Conservation (phyloP, 1,284 basidiomycete genomes). For the Malassezia dermatis region DNA sequence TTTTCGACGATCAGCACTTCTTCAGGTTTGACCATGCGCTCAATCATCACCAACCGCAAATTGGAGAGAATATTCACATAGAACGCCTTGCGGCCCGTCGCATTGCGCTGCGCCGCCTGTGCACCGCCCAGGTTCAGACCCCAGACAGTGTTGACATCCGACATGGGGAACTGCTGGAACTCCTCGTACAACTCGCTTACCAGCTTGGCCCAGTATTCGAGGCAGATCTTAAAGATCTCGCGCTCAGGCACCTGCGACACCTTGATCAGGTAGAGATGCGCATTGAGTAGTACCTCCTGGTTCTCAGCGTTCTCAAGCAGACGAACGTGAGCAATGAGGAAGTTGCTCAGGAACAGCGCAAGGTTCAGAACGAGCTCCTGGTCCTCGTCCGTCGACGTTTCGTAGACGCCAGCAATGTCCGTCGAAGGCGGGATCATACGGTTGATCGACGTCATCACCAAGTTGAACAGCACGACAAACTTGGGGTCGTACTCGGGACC, state of each 20-base stretch:
- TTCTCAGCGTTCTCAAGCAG: slow-evolving; percentile 84
- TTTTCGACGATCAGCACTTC: slow-evolving; percentile 93
- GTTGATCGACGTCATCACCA: slow-evolving; percentile 48
- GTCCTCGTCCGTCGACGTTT: slow-evolving; percentile 77
- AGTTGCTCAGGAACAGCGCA: slow-evolving; percentile 91
- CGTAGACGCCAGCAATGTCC: slow-evolving; percentile 75
- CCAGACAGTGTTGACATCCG: slow-evolving; percentile 86
- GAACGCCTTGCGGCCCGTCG: slow-evolving; percentile 72
- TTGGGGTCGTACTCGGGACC: slow-evolving; percentile 98
- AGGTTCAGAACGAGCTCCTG: slow-evolving; percentile 97
- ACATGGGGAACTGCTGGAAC: slow-evolving; percentile 79
- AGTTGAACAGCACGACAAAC: slow-evolving; percentile 92
- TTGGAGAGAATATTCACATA: slow-evolving; percentile 83
- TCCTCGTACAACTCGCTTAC: slow-evolving; percentile 94
- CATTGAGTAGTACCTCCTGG: slow-evolving; percentile 67
- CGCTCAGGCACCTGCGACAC: slow-evolving; percentile 96
- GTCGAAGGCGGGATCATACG: slow-evolving; percentile 58
- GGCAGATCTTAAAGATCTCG: slow-evolving; percentile 97
- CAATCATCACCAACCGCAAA: slow-evolving; percentile 87
- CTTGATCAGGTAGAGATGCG: slow-evolving; percentile 97
- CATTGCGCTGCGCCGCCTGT: slow-evolving; percentile 18
- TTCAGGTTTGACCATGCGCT: slow-evolving; percentile 99
- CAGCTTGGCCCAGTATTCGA: slow-evolving; percentile 99
- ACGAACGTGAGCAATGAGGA: slow-evolving; percentile 71
- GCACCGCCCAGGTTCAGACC: slow-evolving; percentile 59